phyloP scores from a whole-genome alignment of 169 alveolate genomes.

The Cryptosporidium ubiquitum region DNA sequence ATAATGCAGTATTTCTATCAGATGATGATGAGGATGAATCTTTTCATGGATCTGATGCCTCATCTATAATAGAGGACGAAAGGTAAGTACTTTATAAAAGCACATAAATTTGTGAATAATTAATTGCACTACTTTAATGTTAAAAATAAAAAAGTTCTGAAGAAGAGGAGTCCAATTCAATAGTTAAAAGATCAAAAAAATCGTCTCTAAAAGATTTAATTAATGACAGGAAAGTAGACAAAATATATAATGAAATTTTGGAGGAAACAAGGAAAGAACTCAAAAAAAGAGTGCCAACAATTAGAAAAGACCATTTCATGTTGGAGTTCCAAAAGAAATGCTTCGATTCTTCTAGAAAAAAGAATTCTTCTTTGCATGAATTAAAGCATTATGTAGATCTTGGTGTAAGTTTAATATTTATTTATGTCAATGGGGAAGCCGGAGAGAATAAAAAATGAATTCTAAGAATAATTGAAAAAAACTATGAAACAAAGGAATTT shows the following conservation, averaged over 20 bases:
- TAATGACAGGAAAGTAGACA: conserved; percentile 16
- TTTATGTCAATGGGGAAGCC: not conserved
- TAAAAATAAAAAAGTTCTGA: not conserved
- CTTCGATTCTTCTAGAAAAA: conserved; percentile 3
- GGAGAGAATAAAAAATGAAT: not conserved
- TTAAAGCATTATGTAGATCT: conserved; percentile 25
- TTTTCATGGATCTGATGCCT: conserved; percentile 53
- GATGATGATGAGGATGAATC: conserved; percentile 74
- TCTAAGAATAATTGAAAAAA: not conserved
- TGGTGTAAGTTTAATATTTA: conserved; percentile 53
- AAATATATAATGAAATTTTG: conserved; percentile 13
- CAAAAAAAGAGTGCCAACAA: conserved; percentile 14
- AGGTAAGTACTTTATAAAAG: conserved; percentile 2
- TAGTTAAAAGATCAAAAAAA: not conserved
- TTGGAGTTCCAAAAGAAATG: conserved; percentile 47
- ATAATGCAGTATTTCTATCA: conserved; percentile 55
- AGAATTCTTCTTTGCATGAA: conserved; percentile 27
- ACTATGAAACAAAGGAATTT: not conserved
- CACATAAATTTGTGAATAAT: not conserved
- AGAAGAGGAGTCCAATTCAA: not conserved
- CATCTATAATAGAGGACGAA: conserved; percentile 10
- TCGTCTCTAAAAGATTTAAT: conserved; percentile 8
- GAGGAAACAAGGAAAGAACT: conserved; percentile 28
- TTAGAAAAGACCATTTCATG: conserved; percentile 35
- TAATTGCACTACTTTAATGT: not conserved